Base-by-base conservation (phyloP, 371 early-diverging fungal species). In the Entomophthora muscae region DNA sequence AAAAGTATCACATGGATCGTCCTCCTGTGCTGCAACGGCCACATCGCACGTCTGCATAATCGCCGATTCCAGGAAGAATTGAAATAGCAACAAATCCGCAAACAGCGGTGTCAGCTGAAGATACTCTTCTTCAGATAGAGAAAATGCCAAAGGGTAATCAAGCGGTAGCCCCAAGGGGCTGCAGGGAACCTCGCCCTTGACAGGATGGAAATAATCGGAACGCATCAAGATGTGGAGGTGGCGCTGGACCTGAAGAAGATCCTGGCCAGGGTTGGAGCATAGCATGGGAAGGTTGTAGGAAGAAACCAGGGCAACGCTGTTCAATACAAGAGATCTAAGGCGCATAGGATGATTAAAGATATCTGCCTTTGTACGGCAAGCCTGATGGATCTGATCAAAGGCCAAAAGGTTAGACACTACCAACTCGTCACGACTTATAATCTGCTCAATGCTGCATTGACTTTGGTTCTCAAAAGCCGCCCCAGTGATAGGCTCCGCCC, bases 401-500 rank as follows among this genome's bases (percentile, higher is more conserved):
- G 87, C 82, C 24, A 82, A 75, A 0, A 89, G 66, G 21, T 77
- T 76, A 0, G 82, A 80, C 17, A 86, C 61, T 0, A 83, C 70
- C 17, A 69, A 68, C 27, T 75, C 73, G 61, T 89, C 86, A 3
- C 69, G 68, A 1, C 69, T 66, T 23, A 81, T 69, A 0, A 85
- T 79, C 63, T 75, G 72, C 1, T 72, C 68, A 53, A 79, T 77
- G 1, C 76, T 67, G 5, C 66, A 63, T 5, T 78, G 75, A 59
- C 70, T 73, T 32, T 64, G 32, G 29, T 69, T 68, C 10, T 55
- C 51, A 3, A 70, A 66, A 23, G 66, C 32, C 1, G 63, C 54
- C n/a, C 70, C 67, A 52, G 69, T 42, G 24, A 66, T 54, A 0
- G 91, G 88, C 67, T 90, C 91, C 56, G 81, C 72, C 87, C 88